Evolutionary conservation across 441 rosid species (phyloP).

Genomic region (Aquilaria agallochum): DNA sequence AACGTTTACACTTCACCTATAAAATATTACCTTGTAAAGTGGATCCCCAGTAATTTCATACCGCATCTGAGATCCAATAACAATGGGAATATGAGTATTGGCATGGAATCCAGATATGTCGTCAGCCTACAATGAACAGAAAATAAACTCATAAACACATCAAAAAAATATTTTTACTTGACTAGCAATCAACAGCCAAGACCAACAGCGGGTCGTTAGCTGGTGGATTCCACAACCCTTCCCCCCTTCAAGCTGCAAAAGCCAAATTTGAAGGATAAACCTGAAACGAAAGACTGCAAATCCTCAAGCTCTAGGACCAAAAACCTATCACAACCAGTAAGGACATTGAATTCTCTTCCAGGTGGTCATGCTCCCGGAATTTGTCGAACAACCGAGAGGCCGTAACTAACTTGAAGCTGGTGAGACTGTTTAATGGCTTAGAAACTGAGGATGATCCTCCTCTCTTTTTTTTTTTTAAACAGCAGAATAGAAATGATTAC

Average conservation of each 20-base stretch:
- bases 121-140: constrained; percentile 57
- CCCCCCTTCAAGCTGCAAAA: background rate
- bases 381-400: too few species aligned
- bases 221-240: background rate
- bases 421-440: too few species aligned
- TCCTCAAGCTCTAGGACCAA: too few species aligned
- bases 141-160: background rate
- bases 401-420: too few species aligned
- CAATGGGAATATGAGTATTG: constrained; percentile 88
- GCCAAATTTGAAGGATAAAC: background rate
- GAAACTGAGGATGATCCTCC: too few species aligned
- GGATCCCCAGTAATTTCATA: constrained; percentile 91
- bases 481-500: too few species aligned
- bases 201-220: constrained; percentile 8
- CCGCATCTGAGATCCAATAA: constrained; percentile 84
- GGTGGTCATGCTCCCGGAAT: too few species aligned
- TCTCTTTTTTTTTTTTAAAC: too few species aligned
- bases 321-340: too few species aligned
- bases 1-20: background rate
- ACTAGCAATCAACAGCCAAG: constrained; percentile 5
- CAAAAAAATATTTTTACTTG: constrained; percentile 3
- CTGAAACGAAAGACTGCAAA: background rate
- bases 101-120: constrained; percentile 88
- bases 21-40: constrained; percentile 62
- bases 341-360: too few species aligned